Evolutionary conservation across 768 basidiomycete species (phyloP).

Genomic region (Mycena metata): DNA sequence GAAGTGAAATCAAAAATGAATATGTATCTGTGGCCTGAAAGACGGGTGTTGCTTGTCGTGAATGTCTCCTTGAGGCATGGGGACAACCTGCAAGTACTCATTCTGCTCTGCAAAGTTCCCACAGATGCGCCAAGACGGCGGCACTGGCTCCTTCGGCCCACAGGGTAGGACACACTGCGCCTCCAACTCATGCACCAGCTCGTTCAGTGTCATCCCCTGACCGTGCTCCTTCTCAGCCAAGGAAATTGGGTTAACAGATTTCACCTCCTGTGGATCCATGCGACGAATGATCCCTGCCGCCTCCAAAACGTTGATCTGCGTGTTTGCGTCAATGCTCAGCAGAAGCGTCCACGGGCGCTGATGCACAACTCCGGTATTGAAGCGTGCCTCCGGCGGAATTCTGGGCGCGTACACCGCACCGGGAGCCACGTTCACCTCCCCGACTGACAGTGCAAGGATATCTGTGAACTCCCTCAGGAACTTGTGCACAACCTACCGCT

Average conservation of each 20-base stretch:
- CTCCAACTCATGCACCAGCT: background rate
- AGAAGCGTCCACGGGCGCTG: conserved; percentile 22
- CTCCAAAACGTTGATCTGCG: background rate
- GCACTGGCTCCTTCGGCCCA: background rate
- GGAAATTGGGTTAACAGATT: conserved; percentile 2
- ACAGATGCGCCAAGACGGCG: conserved; percentile 50
- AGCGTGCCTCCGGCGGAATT: conserved; percentile 43
- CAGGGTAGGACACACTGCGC: conserved; percentile 4
- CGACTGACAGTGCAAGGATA: conserved; percentile 52
- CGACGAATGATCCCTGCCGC: conserved; percentile 1
- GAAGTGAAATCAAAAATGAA: conserved; percentile 54
- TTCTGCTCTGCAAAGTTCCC: conserved; percentile 55
- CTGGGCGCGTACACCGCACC: conserved; percentile 48
- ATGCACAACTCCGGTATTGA: conserved; percentile 40
- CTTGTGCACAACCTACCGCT: conserved; percentile 41
- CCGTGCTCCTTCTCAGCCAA: conserved; percentile 14
- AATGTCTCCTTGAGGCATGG: conserved; percentile 55
- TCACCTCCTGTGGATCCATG: background rate
- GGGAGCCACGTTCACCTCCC: conserved; percentile 50
- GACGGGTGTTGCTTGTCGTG: conserved; percentile 51
- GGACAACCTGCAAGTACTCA: conserved; percentile 42
- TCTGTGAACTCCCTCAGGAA: conserved; percentile 52
- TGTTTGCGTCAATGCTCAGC: background rate
- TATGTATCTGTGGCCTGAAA: conserved; percentile 52
- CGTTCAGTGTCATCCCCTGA: background rate